Evolutionary conservation across 2,329 filamentous ascomycete genomes (phyloP).

Genomic region (Xylariaceae sp.): DNA sequence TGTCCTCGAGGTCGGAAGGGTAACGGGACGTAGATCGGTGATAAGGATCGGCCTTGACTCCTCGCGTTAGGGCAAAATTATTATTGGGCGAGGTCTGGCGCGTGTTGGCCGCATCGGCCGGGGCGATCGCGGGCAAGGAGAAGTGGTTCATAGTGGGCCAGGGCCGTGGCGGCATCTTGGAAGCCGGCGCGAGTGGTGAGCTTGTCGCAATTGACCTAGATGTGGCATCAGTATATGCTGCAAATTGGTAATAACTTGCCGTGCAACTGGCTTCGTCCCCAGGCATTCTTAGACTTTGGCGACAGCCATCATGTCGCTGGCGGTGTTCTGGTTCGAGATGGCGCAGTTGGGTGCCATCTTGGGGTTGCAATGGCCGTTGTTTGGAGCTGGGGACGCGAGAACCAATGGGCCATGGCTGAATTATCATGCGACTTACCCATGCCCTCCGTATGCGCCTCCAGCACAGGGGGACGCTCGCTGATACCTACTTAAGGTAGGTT

Average conservation of each 20-base stretch:
- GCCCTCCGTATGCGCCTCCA: no score
- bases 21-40: not conserved
- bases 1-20: not conserved
- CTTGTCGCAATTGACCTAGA: slow-evolving; percentile 5
- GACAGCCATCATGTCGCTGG: slow-evolving; percentile 1
- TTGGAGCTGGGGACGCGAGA: no score
- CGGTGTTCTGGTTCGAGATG: slow-evolving; percentile 1
- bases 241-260: not conserved
- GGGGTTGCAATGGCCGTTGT: no score
- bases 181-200: slow-evolving; percentile 5
- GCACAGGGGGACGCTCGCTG: no score
- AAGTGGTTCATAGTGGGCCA: slow-evolving; percentile 4
- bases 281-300: slow-evolving; percentile 9
- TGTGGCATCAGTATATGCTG: not conserved
- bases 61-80: not conserved
- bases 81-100: not conserved
- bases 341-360: not conserved
- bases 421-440: no score
- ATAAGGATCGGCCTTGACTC: not conserved
- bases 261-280: slow-evolving; percentile 3
- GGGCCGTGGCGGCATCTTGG: slow-evolving; percentile 1
- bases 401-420: no score
- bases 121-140: not conserved
- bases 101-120: not conserved
- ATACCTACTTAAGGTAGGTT: no score